Conservation (phyloP, 2,329 filamentous ascomycete species). For the Verticillium nubilum region DNA sequence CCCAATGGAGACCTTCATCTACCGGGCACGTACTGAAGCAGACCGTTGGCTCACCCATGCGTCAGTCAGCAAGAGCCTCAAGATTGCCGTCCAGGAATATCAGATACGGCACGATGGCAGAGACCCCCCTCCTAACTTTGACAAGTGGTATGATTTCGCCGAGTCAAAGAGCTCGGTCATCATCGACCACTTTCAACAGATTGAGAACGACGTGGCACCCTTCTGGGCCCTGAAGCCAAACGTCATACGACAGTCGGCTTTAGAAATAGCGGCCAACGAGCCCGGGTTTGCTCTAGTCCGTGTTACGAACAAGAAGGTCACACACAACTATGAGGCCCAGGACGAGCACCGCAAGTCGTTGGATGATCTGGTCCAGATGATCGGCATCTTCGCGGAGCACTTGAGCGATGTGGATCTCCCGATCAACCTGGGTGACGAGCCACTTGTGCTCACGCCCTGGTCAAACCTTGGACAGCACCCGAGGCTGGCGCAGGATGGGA, state of each 20-base stretch:
- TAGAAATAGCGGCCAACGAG: slow-evolving; percentile 27
- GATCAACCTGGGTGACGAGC: slow-evolving; percentile 75
- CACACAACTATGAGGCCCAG: slow-evolving; percentile 27
- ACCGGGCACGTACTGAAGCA: slow-evolving; percentile 38
- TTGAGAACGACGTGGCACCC: slow-evolving; percentile 67
- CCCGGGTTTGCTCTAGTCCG: slow-evolving; percentile 43
- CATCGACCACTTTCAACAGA: slow-evolving; percentile 77
- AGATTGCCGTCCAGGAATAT: slow-evolving; percentile 42
- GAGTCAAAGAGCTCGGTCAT: slow-evolving; percentile 61
- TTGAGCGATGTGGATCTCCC: slow-evolving; percentile 80
- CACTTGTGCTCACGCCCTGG: slow-evolving; percentile 65
- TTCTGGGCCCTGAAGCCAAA: slow-evolving; percentile 71
- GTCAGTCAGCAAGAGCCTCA: slow-evolving; percentile 39
- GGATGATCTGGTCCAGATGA: slow-evolving; percentile 54
- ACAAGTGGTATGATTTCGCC: slow-evolving; percentile 79
- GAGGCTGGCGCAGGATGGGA: slow-evolving; percentile 18
- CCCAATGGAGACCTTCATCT: slow-evolving; percentile 44
- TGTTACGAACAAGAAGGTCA: slow-evolving; percentile 59
- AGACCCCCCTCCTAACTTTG: slow-evolving; percentile 73
- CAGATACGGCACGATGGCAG: slow-evolving; percentile 53
- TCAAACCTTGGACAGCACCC: slow-evolving; percentile 41
- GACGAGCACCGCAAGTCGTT: slow-evolving; percentile 28
- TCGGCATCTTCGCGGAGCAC: slow-evolving; percentile 64
- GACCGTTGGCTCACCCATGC: slow-evolving; percentile 45
- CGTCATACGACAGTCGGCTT: slow-evolving; percentile 57